phyloP scores from a whole-genome alignment of 1,284 basidiomycete species.

The Flammula alnicola region DNA sequence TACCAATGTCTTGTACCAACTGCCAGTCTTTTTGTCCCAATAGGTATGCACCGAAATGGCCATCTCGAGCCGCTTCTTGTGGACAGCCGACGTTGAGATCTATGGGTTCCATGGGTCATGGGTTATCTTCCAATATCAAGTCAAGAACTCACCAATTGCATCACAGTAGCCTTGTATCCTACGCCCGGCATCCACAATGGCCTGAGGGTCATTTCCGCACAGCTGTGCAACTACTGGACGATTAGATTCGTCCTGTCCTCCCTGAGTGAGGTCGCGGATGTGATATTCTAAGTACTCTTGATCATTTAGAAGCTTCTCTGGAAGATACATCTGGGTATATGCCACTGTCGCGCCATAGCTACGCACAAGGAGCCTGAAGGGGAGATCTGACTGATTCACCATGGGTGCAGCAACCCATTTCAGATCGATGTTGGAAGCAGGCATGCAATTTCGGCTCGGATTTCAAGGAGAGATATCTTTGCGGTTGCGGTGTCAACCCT shows the following conservation, averaged over 20 bases:
- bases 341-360: slow-evolving; percentile 63
- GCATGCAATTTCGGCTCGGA: too few species aligned
- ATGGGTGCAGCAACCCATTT: slow-evolving; percentile 63
- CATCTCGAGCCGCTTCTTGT: slow-evolving; percentile 67
- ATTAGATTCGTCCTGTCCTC: slow-evolving; percentile 33
- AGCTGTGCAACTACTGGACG: slow-evolving; percentile 71
- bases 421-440: slow-evolving; percentile 34
- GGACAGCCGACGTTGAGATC: slow-evolving; percentile 70
- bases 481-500: too few species aligned
- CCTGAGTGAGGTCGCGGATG: slow-evolving; percentile 51
- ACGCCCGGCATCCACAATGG: slow-evolving; percentile 59
- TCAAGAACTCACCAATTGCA: slow-evolving; percentile 57
- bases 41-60: slow-evolving; percentile 76
- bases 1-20: slow-evolving; percentile 64
- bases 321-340: slow-evolving; percentile 76
- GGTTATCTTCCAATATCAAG: slow-evolving; percentile 4
- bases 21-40: slow-evolving; percentile 74
- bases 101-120: slow-evolving; percentile 28
- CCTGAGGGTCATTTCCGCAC: slow-evolving; percentile 68
- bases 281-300: slow-evolving; percentile 64
- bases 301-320: slow-evolving; percentile 61
- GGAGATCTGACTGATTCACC: slow-evolving; percentile 76
- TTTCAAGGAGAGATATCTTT: too few species aligned
- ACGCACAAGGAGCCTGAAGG: slow-evolving; percentile 64
- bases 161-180: slow-evolving; percentile 63